A percentile compares a stretch with the other conserved stretches of the same genome.
phyloP scores from a whole-genome alignment of 768 basidiomycete genomes.

The Kockovaella imperatae region DNA sequence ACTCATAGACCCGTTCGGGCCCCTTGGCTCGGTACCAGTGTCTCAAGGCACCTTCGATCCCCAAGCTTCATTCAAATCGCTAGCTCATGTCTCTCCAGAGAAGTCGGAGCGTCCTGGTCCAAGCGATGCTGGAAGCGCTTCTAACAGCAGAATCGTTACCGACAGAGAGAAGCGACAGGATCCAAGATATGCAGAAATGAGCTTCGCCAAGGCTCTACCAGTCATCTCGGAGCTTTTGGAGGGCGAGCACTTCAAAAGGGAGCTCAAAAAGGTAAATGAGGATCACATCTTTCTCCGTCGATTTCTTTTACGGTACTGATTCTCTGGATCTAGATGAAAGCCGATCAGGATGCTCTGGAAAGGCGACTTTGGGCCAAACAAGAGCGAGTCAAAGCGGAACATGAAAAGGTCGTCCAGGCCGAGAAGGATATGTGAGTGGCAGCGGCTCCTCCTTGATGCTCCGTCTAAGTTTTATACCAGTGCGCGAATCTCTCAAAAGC shows the following conservation, averaged over 20 bases:
- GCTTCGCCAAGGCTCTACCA: slow-evolving; percentile 28
- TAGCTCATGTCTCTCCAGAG: background rate
- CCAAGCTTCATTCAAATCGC: background rate
- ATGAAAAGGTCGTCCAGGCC: slow-evolving; percentile 21
- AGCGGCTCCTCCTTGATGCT: background rate
- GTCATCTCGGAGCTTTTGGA: slow-evolving; percentile 21
- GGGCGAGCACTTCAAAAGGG: slow-evolving; percentile 25
- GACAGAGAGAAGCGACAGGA: slow-evolving; percentile 12
- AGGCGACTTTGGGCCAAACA: slow-evolving; percentile 32
- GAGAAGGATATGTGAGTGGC: slow-evolving; percentile 33
- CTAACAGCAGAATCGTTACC: no score
- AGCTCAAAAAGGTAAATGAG: slow-evolving; percentile 27
- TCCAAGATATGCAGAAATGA: slow-evolving; percentile 8
- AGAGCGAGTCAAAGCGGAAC: slow-evolving; percentile 33
- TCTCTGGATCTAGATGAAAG: slow-evolving; percentile 28
- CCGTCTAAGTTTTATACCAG: background rate
- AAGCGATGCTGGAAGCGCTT: no score
- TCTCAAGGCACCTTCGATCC: background rate
- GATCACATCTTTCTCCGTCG: background rate
- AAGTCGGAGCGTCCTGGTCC: no score
- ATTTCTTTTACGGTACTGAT: background rate
- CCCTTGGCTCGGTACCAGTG: slow-evolving; percentile 6
- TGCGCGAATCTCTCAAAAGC: background rate
- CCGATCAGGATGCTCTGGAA: slow-evolving; percentile 34
- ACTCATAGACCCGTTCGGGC: slow-evolving; percentile 30